Evolutionary conservation across 371 early-diverging fungal species (phyloP), one percentile per base, ranked within the genome.

Genomic region (Lichtheimia ramosa): DNA sequence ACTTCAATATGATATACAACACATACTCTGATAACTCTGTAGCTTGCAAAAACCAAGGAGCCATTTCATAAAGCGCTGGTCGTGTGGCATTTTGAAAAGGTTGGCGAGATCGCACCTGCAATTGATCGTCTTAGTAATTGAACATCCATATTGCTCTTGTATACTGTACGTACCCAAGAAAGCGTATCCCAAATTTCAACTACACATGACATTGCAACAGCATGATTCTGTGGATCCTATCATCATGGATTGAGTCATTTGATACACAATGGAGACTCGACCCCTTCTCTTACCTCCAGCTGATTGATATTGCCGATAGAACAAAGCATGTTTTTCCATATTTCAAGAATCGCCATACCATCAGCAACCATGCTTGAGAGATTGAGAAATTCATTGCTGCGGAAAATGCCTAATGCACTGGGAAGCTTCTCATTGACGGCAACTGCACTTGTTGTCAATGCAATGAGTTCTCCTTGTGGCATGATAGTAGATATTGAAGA

Each of bases 281-380:
- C 14, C 6, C 28, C 3, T 52, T 12, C 24, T 1, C 28, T 52
- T 59, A 75, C 75, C 66, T 82, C 62, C 21, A 92, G 84, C 14
- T 73, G 63, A 60, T 89, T 89, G 14, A 89, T 53, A 58, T 89
- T 81, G 3, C 92, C 92, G n/a, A 88, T 54, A n/a, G 77, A 61
- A 63, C 87, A 83, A 15, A 92, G 62, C 71, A 89, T 74, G 48
- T 89, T 89, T 55, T 87, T 90, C 91, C 91, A 92, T 5, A 83
- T 55, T 18, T 59, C 62, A 1, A 82, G 66, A 3, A 79, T 72
- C 13, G 64, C 64, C 16, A 68, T 70, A 0, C 69, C 74, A 58
- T 71, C 77, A 81, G 79, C 81, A 4, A 57, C 39, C 10, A 77
- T 28, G 27, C 61, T 73, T 14, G 48, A 63, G 3, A 83, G 34